A percentile compares a stretch with the other conserved stretches of the same genome.
Conservation (phyloP, 164 flowering plant species). For the Vitis rupestris region DNA sequence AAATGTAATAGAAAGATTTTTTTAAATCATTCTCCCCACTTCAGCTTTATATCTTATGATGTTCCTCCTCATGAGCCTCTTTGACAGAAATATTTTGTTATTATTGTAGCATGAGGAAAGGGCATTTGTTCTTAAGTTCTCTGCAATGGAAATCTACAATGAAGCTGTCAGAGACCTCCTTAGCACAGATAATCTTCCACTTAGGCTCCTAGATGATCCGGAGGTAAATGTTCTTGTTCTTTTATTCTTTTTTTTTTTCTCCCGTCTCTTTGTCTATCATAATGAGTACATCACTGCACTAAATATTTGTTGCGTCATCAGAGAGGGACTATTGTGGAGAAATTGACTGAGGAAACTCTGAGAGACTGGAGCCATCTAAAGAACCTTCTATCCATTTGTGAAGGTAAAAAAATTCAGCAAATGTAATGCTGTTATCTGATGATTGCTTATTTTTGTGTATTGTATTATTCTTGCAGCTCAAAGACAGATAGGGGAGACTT, state of each 20-base stretch:
- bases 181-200: constrained; percentile 59
- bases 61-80: not conserved
- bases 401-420: constrained; percentile 47
- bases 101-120: constrained; percentile 66
- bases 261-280: not conserved
- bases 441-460: constrained; percentile 5
- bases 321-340: constrained; percentile 93
- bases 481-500: constrained; percentile 88
- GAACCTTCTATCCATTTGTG: constrained; percentile 79
- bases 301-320: constrained; percentile 24
- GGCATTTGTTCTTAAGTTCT: constrained; percentile 82
- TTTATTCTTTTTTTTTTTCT: not conserved
- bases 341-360: constrained; percentile 74
- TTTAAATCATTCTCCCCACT: not conserved
- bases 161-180: constrained; percentile 91
- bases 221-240: constrained; percentile 52
- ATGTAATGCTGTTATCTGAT: not conserved
- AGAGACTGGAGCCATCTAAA: constrained; percentile 75
- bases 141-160: constrained; percentile 98
- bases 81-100: not conserved
- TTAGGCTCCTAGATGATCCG: constrained; percentile 89
- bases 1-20: constrained; percentile 40
- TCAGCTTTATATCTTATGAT: not conserved
- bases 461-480: constrained; percentile 58
- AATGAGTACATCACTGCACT: not conserved